Base-by-base conservation (phyloP, 345 rosid genomes). In the Microthlaspi erraticum region DNA sequence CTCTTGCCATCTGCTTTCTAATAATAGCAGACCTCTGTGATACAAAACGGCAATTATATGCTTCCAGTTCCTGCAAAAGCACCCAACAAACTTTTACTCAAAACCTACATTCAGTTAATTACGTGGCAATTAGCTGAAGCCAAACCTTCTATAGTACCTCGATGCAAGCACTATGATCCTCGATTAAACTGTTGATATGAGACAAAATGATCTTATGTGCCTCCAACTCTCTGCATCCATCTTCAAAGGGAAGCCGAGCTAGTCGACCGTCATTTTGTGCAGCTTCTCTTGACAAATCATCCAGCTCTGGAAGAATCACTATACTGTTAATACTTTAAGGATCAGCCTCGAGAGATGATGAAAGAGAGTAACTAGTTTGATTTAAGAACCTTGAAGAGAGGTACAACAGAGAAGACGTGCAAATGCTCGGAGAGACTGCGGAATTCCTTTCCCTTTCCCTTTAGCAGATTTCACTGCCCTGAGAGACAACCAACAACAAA, bases 371-470 rank as follows among this genome's bases (percentile, higher is more conserved):
- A 61, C 31, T n/a, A 34, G 20, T 64, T 36, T 53, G 59, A 49
- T 51, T 60, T 29, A 36, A 57, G 59, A 16, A 93, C 96, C 97
- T 79, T 83, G 77, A 55, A 74, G 54, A 78, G 81, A 72, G 54
- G 72, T 79, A 79, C 89, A 84, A 64, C 83, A 74, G 29, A 86
- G 64, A 73, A 93, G 81, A 76, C 93, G 93, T 71, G 89, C 87
- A 81, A 87, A 86, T 10, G 98, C 92, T 69, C 91, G 96, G 17
- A 93, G 89, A 51, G 96, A 83, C 61, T 83, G 92, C 13, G 96
- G 97, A 66, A 93, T 63, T 42, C 97, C 98, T 74, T 73, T 87
- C 65, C 98, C 93, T 73, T 86, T 93, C 62, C 90, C 90, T 68
- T 33, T 60, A 57, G 73, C 77, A 57, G 89, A 87, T 83, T 73